Evolutionary conservation across 2,329 filamentous ascomycete species (phyloP).

Genomic region (Fusarium tricinctum): DNA sequence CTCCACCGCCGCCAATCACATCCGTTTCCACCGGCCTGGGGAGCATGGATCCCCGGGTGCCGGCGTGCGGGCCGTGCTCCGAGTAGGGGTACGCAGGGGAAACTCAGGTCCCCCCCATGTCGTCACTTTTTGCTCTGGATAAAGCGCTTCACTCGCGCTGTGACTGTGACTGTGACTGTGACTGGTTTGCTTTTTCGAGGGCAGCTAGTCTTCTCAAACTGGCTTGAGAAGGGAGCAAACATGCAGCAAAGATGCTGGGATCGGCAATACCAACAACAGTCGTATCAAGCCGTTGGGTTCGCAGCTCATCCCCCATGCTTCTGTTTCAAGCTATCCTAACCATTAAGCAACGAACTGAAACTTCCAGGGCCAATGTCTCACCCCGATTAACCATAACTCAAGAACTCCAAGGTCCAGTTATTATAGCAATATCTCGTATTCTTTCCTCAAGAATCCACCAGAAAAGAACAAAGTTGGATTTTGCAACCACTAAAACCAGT

Average conservation of each 20-base stretch:
- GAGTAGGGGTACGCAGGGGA: conserved; percentile 19
- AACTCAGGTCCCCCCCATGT: conserved; percentile 33
- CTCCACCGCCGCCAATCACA: conserved; percentile 44
- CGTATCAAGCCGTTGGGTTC: conserved; percentile 6
- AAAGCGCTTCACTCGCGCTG: conserved; percentile 17
- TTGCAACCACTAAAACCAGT: conserved; percentile 30
- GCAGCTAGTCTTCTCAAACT: conserved; percentile 21
- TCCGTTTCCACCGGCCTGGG: conserved; percentile 47
- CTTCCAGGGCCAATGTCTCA: conserved; percentile 21
- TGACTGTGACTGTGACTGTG: conserved; percentile 36
- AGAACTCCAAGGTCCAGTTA: conserved; percentile 14
- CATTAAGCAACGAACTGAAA: conserved; percentile 25
- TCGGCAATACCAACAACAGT: conserved; percentile 3
- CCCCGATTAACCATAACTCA: conserved; percentile 11
- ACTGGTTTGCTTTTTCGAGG: conserved; percentile 25
- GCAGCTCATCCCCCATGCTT: conserved; percentile 2
- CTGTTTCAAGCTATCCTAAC: conserved; percentile 28
- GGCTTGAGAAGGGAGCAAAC: conserved; percentile 28
- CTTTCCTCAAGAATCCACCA: neutral
- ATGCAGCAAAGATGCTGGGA: conserved; percentile 1
- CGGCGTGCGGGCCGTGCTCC: conserved; percentile 44
- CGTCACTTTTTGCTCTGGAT: conserved; percentile 29
- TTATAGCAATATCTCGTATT: conserved; percentile 6
- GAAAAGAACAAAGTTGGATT: conserved; percentile 1
- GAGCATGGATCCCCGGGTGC: conserved; percentile 48